Evolutionary conservation across 2,329 filamentous ascomycete species (phyloP).

Genomic region (Metarhizium sp.): DNA sequence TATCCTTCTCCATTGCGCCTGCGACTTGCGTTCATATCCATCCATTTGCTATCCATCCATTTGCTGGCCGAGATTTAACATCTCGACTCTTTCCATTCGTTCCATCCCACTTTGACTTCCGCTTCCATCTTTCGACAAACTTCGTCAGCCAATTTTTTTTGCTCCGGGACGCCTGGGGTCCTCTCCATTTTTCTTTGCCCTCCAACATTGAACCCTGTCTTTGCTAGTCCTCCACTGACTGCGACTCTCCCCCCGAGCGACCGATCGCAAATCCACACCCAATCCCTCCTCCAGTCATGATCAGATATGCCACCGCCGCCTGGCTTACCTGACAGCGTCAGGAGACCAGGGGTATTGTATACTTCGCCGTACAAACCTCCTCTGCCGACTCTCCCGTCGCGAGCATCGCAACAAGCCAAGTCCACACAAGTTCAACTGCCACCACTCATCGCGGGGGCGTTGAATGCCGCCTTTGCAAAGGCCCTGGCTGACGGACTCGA

Average conservation of each 20-base stretch:
- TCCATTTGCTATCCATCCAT: background rate
- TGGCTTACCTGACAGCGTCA: conserved; percentile 16
- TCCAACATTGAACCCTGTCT: background rate
- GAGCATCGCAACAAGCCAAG: conserved; percentile 17
- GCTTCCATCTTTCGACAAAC: background rate
- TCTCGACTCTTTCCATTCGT: background rate
- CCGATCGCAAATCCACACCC: background rate
- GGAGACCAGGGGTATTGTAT: conserved; percentile 12
- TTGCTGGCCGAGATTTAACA: background rate
- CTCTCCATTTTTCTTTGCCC: background rate
- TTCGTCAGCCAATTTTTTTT: background rate
- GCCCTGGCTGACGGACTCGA: conserved; percentile 23
- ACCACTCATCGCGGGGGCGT: conserved; percentile 25
- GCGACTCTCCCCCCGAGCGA: background rate
- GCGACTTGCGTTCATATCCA: background rate
- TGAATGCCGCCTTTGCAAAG: conserved; percentile 24
- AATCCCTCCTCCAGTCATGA: conserved; percentile 13
- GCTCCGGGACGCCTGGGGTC: background rate
- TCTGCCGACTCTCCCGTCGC: conserved; percentile 21
- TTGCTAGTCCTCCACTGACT: background rate
- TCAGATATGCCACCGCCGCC: conserved; percentile 20
- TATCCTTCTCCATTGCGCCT: background rate
- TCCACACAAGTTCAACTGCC: conserved; percentile 24
- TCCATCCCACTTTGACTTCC: background rate
- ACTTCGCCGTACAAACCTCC: conserved; percentile 20